A percentile compares a stretch with the other conserved stretches of the same genome.
These are phyloP conservation scores for Schizophyllum commune DNA, from an alignment of 1,284 basidiomycete genomes.

Conservation along the genomic window DNA sequence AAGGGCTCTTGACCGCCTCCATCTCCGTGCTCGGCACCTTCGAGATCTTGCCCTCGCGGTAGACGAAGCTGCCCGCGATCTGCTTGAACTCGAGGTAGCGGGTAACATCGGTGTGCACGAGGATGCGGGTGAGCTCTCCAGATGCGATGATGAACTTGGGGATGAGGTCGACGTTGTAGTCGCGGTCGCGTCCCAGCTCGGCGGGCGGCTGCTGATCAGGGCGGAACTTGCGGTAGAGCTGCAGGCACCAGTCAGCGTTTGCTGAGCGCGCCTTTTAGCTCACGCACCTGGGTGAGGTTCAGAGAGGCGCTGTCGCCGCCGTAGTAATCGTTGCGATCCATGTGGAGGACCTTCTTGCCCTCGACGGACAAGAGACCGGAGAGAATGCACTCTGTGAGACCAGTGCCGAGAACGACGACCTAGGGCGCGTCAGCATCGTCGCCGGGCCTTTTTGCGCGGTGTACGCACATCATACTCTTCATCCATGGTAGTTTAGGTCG, in stretches of 20 bases:
- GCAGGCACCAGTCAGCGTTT: conserved; percentile 16
- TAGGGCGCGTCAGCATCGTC: conserved; percentile 25
- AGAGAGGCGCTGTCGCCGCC: conserved; percentile 96
- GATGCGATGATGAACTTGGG: conserved; percentile 98
- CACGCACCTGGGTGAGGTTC: conserved; percentile 87
- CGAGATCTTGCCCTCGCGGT: conserved; percentile 93
- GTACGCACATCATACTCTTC: conserved; percentile 77
- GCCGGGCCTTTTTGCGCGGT: conserved; percentile 9
- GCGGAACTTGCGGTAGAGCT: conserved; percentile 97
- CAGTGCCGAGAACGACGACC: conserved; percentile 94
- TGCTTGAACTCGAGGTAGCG: conserved; percentile 99
- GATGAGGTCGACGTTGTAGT: conserved; percentile 94
- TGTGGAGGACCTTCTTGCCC: conserved; percentile 99
- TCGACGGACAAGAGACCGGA: conserved; percentile 96
- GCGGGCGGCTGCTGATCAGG: conserved; percentile 62
- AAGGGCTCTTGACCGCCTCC: conserved; percentile 89
- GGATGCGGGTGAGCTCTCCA: conserved; percentile 96
- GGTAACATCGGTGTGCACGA: conserved; percentile 98
- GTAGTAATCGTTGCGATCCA: conserved; percentile 99
- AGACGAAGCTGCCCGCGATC: conserved; percentile 97
- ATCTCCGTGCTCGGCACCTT: conserved; percentile 98
- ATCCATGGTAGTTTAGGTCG: conserved; percentile 54
- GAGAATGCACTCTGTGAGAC: conserved; percentile 96
- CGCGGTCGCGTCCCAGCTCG: conserved; percentile 87
- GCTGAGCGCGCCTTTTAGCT: conserved; percentile 8